Base-by-base conservation (phyloP, 2,329 filamentous ascomycete genomes). In the Verticillium isaacii region DNA sequence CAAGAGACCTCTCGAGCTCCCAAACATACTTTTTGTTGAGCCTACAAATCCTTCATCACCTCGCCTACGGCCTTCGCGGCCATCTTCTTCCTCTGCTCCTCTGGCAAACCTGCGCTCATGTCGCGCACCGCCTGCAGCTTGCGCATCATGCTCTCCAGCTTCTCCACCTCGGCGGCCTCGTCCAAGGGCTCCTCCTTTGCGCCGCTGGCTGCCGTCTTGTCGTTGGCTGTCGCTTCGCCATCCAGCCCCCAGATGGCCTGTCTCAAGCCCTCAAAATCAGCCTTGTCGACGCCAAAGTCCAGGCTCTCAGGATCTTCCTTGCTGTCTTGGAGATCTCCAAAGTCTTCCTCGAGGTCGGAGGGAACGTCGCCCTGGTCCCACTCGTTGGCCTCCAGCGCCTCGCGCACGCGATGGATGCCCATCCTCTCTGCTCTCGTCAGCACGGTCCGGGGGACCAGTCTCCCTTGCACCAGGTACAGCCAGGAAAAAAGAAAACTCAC, bases 311-410 rank as follows among this genome's bases (percentile, higher is more conserved):
- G 78, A 61, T 84, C 77, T 4, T 82, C 65, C 2, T 76, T 73
- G 3, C 72, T 69, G 2, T 72, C 70, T 9, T 65, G 67, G 12
- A 69, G 69, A 17, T 63, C 68, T 14, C 67, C 68, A 45, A 41
- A 32, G 23, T 45, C 56, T 1, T 73, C 73, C 61, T 77, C 74
- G 6, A 71, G 70, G 23, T 74, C 69, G 9, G 66, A 70, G 17
- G 66, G 70, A 7, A 57, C 66, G 9, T 66, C 67, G 12, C 66
- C 65, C 59, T 75, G 73, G 2, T 77, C 79, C 88, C 88, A 90
- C 71, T 89, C 87, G 69, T 89, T 90, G 17, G 86, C 78, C 68
- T 89, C 82, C 15, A 90, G 72, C 0, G 87, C 87, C 68, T 90
- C 86, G 9, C 79, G 77, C 2, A 85, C 78, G 11, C 88, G 79